Evolutionary conservation across 257 asterid species (phyloP).

Genomic region (Nicotiana tomentosiformis): DNA sequence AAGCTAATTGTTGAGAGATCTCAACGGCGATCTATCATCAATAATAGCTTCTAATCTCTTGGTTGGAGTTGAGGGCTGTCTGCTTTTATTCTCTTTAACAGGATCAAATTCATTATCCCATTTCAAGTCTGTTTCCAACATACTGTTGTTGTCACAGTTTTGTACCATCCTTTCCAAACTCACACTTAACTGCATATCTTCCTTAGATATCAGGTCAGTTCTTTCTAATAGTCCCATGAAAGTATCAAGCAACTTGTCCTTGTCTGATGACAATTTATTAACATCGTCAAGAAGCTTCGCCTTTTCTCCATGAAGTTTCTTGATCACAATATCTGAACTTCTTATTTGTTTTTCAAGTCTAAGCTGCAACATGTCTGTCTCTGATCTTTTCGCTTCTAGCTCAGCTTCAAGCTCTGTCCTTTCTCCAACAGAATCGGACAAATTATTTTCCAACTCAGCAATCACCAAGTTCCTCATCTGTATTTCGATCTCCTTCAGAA

Average conservation of each 20-base stretch:
- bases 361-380: slow-evolving; percentile 16
- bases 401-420: slow-evolving; percentile 21
- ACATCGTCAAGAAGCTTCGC: slow-evolving; percentile 12
- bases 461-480: slow-evolving; percentile 45
- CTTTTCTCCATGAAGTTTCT: slow-evolving; percentile 27
- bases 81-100: slow-evolving; percentile 47
- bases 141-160: slow-evolving; percentile 16
- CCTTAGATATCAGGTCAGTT: slow-evolving; percentile 30
- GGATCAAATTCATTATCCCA: slow-evolving; percentile 31
- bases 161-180: slow-evolving; percentile 44
- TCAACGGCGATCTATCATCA: slow-evolving; percentile 64
- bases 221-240: slow-evolving; percentile 35
- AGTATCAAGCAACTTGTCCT: slow-evolving; percentile 27
- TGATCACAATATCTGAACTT: slow-evolving; percentile 18
- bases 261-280: slow-evolving; percentile 29
- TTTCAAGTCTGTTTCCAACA: slow-evolving; percentile 5
- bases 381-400: slow-evolving; percentile 26
- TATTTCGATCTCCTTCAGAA: slow-evolving; percentile 27
- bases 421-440: slow-evolving; percentile 15
- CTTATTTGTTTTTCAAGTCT: slow-evolving; percentile 9
- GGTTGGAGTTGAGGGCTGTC: slow-evolving; percentile 31
- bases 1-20: slow-evolving; percentile 48
- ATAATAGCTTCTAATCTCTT: slow-evolving; percentile 45
- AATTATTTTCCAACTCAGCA: slow-evolving; percentile 36
- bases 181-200: slow-evolving; percentile 50